phyloP scores from a whole-genome alignment of 2,329 filamentous ascomycete species.

The Cercospora sesami region DNA sequence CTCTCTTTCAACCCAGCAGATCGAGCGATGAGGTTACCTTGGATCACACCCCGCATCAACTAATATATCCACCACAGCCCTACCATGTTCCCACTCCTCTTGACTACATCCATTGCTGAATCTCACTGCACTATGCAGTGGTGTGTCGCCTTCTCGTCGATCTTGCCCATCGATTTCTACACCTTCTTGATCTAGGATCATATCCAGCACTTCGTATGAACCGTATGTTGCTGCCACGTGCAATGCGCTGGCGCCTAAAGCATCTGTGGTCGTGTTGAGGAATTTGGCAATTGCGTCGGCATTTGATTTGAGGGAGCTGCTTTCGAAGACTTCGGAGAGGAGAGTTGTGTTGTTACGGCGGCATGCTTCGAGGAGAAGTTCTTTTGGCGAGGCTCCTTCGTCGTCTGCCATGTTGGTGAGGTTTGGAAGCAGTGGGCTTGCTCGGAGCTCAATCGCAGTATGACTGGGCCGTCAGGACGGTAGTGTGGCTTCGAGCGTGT shows the following conservation, averaged over 20 bases:
- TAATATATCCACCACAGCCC: slow-evolving; percentile 73
- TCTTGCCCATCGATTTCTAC: slow-evolving; percentile 81
- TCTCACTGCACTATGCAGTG: slow-evolving; percentile 74
- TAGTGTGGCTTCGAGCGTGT: neutral
- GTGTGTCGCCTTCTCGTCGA: slow-evolving; percentile 71
- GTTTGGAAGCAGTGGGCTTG: neutral
- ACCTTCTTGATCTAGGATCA: slow-evolving; percentile 77
- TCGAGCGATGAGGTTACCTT: slow-evolving; percentile 37
- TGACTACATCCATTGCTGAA: slow-evolving; percentile 70
- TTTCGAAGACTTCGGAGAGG: slow-evolving; percentile 69
- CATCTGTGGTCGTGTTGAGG: slow-evolving; percentile 81
- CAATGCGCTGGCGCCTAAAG: slow-evolving; percentile 83
- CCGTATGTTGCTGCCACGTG: slow-evolving; percentile 85
- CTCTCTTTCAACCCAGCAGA: neutral
- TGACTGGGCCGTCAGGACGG: neutral
- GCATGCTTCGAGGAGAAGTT: slow-evolving; percentile 88
- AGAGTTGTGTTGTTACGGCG: slow-evolving; percentile 89
- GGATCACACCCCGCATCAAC: slow-evolving; percentile 73
- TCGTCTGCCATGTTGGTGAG: slow-evolving; percentile 33
- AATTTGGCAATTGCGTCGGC: slow-evolving; percentile 68
- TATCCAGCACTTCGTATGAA: slow-evolving; percentile 81
- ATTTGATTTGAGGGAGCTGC: slow-evolving; percentile 47
- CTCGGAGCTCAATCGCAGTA: neutral
- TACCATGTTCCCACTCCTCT: slow-evolving; percentile 64
- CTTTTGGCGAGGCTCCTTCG: slow-evolving; percentile 80